Base-by-base conservation (phyloP, 1,284 basidiomycete species). In the Papiliotrema fonsecae region DNA sequence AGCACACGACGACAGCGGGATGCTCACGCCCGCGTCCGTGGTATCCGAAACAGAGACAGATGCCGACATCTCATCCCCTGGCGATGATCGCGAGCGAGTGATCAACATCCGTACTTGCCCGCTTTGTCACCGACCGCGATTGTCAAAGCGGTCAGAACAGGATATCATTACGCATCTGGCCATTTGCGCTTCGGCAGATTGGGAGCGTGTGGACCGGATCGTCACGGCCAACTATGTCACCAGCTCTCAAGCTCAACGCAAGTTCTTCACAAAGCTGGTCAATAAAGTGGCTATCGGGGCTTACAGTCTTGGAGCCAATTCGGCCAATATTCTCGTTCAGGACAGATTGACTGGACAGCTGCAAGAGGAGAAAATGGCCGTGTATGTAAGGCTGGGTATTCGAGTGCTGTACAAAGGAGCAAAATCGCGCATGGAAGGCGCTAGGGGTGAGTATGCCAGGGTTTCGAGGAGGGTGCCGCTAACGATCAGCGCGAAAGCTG, bases 221-320 rank as follows among this genome's bases (percentile, higher is more conserved):
- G 83, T 93, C 26, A 91, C 93, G 16, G 84, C 86, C n/a, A 94
- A 92, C 65, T 98, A 91, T 61, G 93, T 97, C 2, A 98, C 94
- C 0, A 87, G 88, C 14, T 85, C 81, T 57, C 94, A 98, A 75
- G 94, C 96, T 46, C 93, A 97, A 75, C 79, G 94, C 64, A 98
- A 98, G 75, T 96, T 90, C 85, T 87, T 93, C 63, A 91, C 88
- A 50, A 92, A 88, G 76, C 80, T 96, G 36, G 79, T 96, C 54
- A 79, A 81, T 44, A 90, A 90, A 75, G 82, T 94, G 2, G 86
- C 86, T 0, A 80, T 81, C 53, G 93, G 93, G 2, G 80, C 86
- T 55, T 97, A 97, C 75, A 83, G 82, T 57, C 80, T 97, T 26
- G 93, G 93, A 6, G 93, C 92, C n/a, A 74, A 73, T 52, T 64